phyloP scores from a whole-genome alignment of 2,329 filamentous ascomycete genomes.

The Verticillium nonalfalfae region DNA sequence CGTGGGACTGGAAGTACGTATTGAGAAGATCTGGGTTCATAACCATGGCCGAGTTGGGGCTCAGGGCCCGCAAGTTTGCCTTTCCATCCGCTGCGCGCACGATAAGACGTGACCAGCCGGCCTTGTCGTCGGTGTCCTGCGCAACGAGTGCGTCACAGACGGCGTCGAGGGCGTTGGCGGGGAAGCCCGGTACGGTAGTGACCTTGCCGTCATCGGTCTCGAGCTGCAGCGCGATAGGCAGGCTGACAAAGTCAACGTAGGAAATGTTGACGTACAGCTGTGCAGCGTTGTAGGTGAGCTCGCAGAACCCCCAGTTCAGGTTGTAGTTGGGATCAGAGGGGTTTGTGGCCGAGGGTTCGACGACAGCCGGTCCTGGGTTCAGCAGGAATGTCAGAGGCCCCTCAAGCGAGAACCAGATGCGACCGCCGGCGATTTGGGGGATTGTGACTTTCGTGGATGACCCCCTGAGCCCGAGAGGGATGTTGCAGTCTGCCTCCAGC shows the following conservation, averaged over 20 bases:
- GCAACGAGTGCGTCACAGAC: conserved; percentile 37
- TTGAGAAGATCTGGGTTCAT: conserved; percentile 37
- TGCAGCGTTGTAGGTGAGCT: conserved; percentile 58
- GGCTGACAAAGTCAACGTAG: conserved; percentile 68
- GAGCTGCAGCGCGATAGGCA: conserved; percentile 55
- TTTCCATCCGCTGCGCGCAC: conserved; percentile 29
- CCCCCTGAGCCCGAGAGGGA: conserved; percentile 57
- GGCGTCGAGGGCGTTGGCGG: conserved; percentile 34
- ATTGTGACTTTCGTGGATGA: conserved; percentile 54
- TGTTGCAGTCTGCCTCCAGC: conserved; percentile 53
- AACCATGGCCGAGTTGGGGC: conserved; percentile 43
- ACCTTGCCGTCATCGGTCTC: conserved; percentile 35
- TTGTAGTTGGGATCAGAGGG: conserved; percentile 54
- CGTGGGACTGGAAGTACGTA: conserved; percentile 43
- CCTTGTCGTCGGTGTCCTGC: conserved; percentile 38
- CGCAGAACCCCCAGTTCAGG: conserved; percentile 60
- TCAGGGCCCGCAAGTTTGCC: conserved; percentile 41
- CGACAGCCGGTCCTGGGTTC: conserved; percentile 66
- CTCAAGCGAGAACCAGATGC: conserved; percentile 65
- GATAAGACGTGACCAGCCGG: conserved; percentile 46
- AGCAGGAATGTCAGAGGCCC: conserved; percentile 59
- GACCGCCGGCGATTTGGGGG: conserved; percentile 62
- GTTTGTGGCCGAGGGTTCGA: conserved; percentile 70
- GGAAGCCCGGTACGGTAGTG: conserved; percentile 43
- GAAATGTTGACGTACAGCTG: conserved; percentile 64